Evolutionary conservation across 208 protist species (phyloP).

Genomic region (Acanthamoeba lenticulata): DNA sequence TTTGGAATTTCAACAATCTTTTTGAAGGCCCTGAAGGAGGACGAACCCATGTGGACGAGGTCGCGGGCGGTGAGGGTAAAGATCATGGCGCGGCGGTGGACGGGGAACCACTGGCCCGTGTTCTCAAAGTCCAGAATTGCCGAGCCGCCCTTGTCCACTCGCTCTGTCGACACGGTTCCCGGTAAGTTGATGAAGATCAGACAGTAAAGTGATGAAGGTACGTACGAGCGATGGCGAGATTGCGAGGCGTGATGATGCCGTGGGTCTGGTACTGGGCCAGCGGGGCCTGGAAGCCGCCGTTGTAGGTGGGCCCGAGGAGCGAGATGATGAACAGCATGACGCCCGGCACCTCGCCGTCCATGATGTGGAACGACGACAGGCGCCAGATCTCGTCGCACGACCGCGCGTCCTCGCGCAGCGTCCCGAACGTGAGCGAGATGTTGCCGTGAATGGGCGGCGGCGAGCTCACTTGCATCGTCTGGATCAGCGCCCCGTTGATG

Average conservation of each 20-base stretch:
- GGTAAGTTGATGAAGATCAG: neutral
- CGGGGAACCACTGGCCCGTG: slow-evolving; percentile 37
- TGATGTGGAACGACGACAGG: slow-evolving; percentile 43
- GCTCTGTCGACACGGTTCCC: neutral
- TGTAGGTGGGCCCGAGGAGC: slow-evolving; percentile 54
- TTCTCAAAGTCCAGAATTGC: slow-evolving; percentile 51
- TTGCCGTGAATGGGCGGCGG: slow-evolving; percentile 34
- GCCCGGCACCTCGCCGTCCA: slow-evolving; percentile 47
- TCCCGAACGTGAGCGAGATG: slow-evolving; percentile 56
- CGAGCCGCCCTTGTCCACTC: slow-evolving; percentile 17
- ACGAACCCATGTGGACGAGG: neutral
- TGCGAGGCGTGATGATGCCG: slow-evolving; percentile 48
- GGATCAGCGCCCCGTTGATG: slow-evolving; percentile 29
- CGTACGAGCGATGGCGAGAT: slow-evolving; percentile 25
- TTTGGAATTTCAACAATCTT: too few species aligned
- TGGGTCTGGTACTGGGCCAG: slow-evolving; percentile 53
- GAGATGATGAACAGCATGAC: slow-evolving; percentile 62
- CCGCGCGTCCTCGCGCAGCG: neutral
- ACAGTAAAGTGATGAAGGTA: neutral
- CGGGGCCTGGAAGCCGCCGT: slow-evolving; percentile 42
- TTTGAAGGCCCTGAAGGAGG: neutral
- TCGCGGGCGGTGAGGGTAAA: slow-evolving; percentile 37
- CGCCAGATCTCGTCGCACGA: slow-evolving; percentile 57
- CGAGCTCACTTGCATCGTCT: slow-evolving; percentile 17
- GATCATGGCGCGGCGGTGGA: neutral